Base-by-base conservation (phyloP, 768 basidiomycete genomes). In the Serpula lacrymans region DNA sequence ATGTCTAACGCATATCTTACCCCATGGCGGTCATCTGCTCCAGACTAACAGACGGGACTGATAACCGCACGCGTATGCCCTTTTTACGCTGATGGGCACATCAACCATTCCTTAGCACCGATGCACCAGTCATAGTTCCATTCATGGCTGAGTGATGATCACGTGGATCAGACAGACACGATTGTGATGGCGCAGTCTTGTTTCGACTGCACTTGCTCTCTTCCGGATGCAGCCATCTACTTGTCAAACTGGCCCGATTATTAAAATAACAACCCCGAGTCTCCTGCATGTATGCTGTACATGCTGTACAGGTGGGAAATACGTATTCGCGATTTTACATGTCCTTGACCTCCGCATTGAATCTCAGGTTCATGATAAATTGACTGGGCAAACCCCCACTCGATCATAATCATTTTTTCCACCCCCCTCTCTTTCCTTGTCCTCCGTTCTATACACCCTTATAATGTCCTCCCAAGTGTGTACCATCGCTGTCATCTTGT, bases 271-370 rank as follows among this genome's bases (percentile, higher is more conserved):
- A 50, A 40, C 46, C 47, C 62, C 60, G 49, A 32, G 33, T 22
- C 41, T 35, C 23, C 17, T 41, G 25, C 40, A 8, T 37, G 49
- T 42, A 46, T 43, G 49, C 56, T 50, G 47, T 53, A 49, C 47
- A 50, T 51, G 54, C 60, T 59, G 57, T 60, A 59, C 58, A 51
- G 48, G 53, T 60, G 61, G 60, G 47, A n/a, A 58, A 56, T 60
- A 60, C 55, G 48, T 58, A 60, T 50, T 58, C 46, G 55, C 38
- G 45, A 58, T 24, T 24, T 41, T 60, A 54, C 60, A n/a, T n/a
- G 52, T 57, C 33, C 46, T 48, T 58, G 52, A 45, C 56, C 48
- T 46, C 49, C 48, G 46, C 33, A 54, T 33, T 34, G 32, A 20
- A 23, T 41, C 16, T 10, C 53, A 46, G 29, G 16, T 37, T 24